Evolutionary conservation across 768 basidiomycete genomes (phyloP).

Genomic region (Leccinum longicurvipes): DNA sequence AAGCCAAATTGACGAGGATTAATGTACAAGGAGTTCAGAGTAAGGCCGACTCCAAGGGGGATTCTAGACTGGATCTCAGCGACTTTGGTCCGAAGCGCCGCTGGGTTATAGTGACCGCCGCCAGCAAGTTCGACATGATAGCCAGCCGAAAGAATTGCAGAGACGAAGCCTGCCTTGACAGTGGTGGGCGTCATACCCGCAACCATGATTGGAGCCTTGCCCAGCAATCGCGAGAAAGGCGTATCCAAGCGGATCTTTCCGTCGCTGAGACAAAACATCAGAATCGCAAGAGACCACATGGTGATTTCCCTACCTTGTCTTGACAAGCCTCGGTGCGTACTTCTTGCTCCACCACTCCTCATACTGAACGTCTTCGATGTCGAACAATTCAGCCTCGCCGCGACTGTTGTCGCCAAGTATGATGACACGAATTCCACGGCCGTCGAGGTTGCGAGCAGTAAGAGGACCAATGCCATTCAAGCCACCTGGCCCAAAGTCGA

Average conservation of each 20-base stretch:
- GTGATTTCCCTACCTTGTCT: conserved; percentile 63
- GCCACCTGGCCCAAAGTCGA: conserved; percentile 97
- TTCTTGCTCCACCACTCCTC: conserved; percentile 93
- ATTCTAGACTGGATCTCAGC: conserved; percentile 87
- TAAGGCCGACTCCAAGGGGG: conserved; percentile 86
- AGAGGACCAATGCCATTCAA: conserved; percentile 89
- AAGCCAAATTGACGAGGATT: conserved; percentile 96
- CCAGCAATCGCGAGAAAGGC: conserved; percentile 91
- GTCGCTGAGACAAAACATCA: conserved; percentile 50
- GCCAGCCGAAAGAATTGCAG: conserved; percentile 87
- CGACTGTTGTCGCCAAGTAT: conserved; percentile 89
- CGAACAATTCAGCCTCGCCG: conserved; percentile 84
- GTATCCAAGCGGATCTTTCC: conserved; percentile 93
- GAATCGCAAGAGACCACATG: not conserved
- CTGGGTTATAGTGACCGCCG: conserved; percentile 93
- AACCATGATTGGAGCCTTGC: conserved; percentile 98
- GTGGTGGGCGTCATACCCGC: conserved; percentile 99
- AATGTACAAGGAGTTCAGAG: conserved; percentile 95
- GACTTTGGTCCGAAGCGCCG: conserved; percentile 85
- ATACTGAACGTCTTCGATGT: conserved; percentile 56
- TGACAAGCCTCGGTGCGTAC: conserved; percentile 80
- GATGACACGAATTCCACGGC: conserved; percentile 87
- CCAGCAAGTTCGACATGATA: conserved; percentile 97
- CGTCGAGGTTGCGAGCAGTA: conserved; percentile 87
- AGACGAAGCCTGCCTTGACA: conserved; percentile 93